Percentiles rank a stretch among this genome's conserved stretches.
phyloP scores from a whole-genome alignment of 176 grass and related monocot genomes.

The Carex scoparia region DNA sequence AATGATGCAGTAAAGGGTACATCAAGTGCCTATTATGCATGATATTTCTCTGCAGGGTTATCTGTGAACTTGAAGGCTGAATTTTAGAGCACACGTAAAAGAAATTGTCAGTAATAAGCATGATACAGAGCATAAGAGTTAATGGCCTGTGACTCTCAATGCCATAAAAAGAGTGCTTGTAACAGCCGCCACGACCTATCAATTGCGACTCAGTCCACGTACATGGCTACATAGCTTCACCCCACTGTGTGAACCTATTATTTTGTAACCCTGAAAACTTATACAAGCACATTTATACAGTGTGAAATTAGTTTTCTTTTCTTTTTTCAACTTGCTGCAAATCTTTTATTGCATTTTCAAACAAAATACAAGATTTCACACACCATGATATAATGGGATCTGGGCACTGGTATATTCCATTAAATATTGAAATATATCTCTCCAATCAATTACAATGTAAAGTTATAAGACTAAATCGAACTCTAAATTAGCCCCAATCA shows the following conservation, averaged over 20 bases:
- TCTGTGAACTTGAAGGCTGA: background rate
- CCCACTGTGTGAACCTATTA: slow-evolving; percentile 94
- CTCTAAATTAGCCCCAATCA: background rate
- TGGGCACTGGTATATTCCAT: background rate
- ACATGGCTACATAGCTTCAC: slow-evolving; percentile 99
- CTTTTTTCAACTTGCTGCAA: background rate
- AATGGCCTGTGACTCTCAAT: slow-evolving; percentile 94
- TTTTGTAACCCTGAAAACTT: slow-evolving; percentile 83
- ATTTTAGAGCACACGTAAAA: background rate
- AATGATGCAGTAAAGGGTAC: background rate
- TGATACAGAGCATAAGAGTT: background rate
- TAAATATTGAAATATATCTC: background rate
- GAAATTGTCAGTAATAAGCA: background rate
- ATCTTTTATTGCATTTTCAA: background rate
- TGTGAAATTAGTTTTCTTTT: background rate
- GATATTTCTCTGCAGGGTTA: background rate
- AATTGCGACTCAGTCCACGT: slow-evolving; percentile 96
- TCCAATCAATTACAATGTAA: too few relatives aligned
- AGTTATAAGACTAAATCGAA: background rate
- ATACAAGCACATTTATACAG: slow-evolving; percentile 25
- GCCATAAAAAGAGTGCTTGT: slow-evolving; percentile 98
- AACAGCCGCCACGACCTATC: slow-evolving; percentile 91
- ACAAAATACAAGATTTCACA: background rate
- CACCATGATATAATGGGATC: background rate
- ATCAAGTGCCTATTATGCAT: background rate